A percentile compares a stretch with the other conserved stretches of the same genome.
Conservation (phyloP, 1,284 basidiomycete genomes). For the Apiotrichum domesticum region DNA sequence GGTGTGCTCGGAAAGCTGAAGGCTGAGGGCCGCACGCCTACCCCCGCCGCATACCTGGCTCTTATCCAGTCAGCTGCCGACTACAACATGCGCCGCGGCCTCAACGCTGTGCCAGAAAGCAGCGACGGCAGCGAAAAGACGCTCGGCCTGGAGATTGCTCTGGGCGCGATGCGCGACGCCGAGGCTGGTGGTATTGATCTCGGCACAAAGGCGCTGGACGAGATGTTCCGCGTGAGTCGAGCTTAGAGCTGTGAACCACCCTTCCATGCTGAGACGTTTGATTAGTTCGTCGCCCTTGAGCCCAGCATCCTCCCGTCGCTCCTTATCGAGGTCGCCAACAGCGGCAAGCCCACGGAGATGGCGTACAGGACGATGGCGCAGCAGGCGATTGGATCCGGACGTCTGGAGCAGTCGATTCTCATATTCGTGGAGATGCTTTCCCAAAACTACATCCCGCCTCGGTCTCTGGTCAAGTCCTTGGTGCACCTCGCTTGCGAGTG, state of each 20-base stretch:
- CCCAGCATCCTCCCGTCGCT: conserved; percentile 32
- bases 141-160: conserved; percentile 33
- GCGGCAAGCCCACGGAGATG: background rate
- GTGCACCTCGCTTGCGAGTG: conserved; percentile 31
- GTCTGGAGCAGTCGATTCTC: conserved; percentile 28
- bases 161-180: conserved; percentile 34
- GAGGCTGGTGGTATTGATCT: conserved; percentile 30
- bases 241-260: background rate
- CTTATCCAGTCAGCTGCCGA: conserved; percentile 30
- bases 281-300: conserved; percentile 19
- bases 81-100: conserved; percentile 13
- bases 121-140: conserved; percentile 1
- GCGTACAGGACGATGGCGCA: conserved; percentile 24
- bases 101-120: background rate
- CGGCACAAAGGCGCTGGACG: conserved; percentile 25
- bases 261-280: background rate
- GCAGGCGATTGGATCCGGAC: conserved; percentile 8
- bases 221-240: conserved; percentile 29
- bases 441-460: conserved; percentile 16
- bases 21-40: conserved; percentile 19
- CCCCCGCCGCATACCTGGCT: conserved; percentile 27
- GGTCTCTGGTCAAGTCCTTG: conserved; percentile 11
- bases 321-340: conserved; percentile 14
- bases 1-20: conserved; percentile 21
- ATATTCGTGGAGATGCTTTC: conserved; percentile 32